Conservation (phyloP, 805 yeast genomes). For the Lipomyces kockii region DNA sequence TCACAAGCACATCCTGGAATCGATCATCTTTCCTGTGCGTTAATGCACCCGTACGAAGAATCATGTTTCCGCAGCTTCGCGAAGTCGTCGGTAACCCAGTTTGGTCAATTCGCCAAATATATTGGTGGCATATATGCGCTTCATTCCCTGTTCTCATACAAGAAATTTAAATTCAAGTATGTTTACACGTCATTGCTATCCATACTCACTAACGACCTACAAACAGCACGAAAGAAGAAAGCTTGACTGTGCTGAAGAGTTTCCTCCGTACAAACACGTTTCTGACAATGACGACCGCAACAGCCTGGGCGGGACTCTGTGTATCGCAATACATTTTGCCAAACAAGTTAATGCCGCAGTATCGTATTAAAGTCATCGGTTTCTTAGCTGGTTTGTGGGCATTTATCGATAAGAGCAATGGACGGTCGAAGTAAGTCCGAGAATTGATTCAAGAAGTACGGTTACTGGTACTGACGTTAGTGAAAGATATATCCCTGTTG, state of each 20-base stretch:
- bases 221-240: neutral
- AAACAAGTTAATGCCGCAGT: constrained; percentile 40
- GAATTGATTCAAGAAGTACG: neutral
- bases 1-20: constrained; percentile 36
- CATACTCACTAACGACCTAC: neutral
- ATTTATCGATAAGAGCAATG: constrained; percentile 44
- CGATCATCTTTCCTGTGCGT: constrained; percentile 31
- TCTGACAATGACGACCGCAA: constrained; percentile 45
- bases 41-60: constrained; percentile 32
- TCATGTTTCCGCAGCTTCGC: constrained; percentile 30
- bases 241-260: neutral
- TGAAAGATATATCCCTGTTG: constrained; percentile 22
- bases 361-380: constrained; percentile 49
- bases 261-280: constrained; percentile 43
- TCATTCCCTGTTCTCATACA: constrained; percentile 5
- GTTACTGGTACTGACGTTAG: neutral
- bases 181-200: neutral
- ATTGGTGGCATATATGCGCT: constrained; percentile 21
- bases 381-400: constrained; percentile 51
- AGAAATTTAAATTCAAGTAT: constrained; percentile 1
- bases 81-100: constrained; percentile 15
- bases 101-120: constrained; percentile 21
- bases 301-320: constrained; percentile 50
- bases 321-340: constrained; percentile 45
- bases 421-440: constrained; percentile 44